Evolutionary conservation across 306 rosid genomes (phyloP), one percentile per base, ranked within the genome.

Genomic region (Mimosa pudica): DNA sequence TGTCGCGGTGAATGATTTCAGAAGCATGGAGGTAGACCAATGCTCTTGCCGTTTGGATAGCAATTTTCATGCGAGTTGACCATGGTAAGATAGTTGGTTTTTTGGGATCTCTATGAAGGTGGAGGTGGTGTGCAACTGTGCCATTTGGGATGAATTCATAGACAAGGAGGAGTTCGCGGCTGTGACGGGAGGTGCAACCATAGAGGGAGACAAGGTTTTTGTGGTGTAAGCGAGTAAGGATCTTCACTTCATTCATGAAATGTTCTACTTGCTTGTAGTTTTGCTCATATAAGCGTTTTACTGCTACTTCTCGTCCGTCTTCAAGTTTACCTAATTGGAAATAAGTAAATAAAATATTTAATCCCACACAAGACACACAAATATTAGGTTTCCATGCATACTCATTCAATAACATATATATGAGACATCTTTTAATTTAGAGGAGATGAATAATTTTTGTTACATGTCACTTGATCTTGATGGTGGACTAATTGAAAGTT

Each of bases 241-340:
- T 90, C 76, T 85, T 74, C 36, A 92, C 62, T 82, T 90, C 97
- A 66, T 92, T 92, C 81, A 84, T 75, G 82, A 90, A 92, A 52
- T 92, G 94, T 71, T 90, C 82, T 11, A 81, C 80, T 9, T 88
- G 85, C 75, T 79, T 81, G 75, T 87, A 87, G 72, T 86, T 88
- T 38, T 89, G 89, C 36, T 87, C 70, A 16, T 88, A 89, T 6
- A 92, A 71, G 69, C 85, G 87, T 84, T 90, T 92, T 32, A 92
- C 89, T 18, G 92, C 92, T 49, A 92, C 94, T 87, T 92, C 97
- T n/a, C 94, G 76, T 33, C 89, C 92, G 76, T 92, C 97, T 38
- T 36, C 81, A 48, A 92, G 94, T 79, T 79, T 86, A 16, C 97
- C 94, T 92, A 49, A 13, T 48, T 38, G 42, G 42, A 38, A 38